Conservation (phyloP, 129 eudicot species). For the Flaveria sonorensis region DNA sequence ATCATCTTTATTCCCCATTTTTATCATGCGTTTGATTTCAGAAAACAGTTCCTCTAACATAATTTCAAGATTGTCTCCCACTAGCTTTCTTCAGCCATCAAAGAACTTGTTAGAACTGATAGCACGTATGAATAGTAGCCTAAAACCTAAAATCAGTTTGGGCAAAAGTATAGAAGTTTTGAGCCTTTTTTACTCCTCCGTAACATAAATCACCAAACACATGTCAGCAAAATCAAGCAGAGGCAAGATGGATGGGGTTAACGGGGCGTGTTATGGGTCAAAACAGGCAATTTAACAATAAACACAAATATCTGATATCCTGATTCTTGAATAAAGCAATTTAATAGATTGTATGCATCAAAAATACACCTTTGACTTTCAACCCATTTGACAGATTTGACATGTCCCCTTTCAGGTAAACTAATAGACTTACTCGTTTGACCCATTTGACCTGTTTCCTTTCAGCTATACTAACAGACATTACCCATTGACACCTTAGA, state of each 20-base stretch:
- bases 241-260: not conserved
- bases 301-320: not conserved
- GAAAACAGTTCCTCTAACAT: constrained; percentile 65
- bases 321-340: not conserved
- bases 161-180: constrained; percentile 8
- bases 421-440: not conserved
- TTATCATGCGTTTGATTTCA: constrained; percentile 71
- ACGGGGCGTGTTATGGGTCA: not conserved
- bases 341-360: not conserved
- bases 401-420: not conserved
- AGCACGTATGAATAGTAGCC: constrained; percentile 26
- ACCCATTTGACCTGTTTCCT: not conserved
- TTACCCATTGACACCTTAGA: not conserved
- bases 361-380: not conserved
- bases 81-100: constrained; percentile 38
- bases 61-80: constrained; percentile 56
- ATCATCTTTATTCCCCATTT: constrained; percentile 58
- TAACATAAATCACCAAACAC: constrained; percentile 10
- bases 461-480: not conserved
- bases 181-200: constrained; percentile 7
- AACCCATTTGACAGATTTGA: not conserved
- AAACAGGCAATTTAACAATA: not conserved
- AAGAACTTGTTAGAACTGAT: constrained; percentile 34
- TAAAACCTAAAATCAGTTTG: constrained; percentile 8
- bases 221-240: not conserved